phyloP scores from a whole-genome alignment of 495 filamentous ascomycete genomes.

The Trichoderma gamsii region DNA sequence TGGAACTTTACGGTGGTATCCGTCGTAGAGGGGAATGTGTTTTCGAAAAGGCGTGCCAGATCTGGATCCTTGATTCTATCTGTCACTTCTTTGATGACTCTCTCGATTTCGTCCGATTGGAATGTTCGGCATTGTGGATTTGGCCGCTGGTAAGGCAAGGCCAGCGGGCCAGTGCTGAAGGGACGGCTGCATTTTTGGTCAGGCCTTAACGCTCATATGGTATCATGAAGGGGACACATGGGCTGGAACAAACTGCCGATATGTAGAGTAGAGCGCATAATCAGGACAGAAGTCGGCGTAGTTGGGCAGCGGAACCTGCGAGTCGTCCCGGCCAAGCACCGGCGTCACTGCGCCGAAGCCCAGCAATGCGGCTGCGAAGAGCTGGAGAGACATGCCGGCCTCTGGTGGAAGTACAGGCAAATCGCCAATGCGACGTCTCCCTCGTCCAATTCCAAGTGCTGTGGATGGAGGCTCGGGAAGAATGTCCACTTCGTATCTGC shows the following conservation, averaged over 20 bases:
- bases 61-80: conserved; percentile 77
- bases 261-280: conserved; percentile 45
- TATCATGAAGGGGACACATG: not conserved
- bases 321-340: not conserved
- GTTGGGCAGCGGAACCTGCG: not conserved
- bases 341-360: conserved; percentile 4
- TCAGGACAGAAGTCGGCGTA: conserved; percentile 44
- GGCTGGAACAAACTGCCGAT: conserved; percentile 36
- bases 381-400: conserved; percentile 7
- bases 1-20: conserved; percentile 78
- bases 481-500: not conserved
- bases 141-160: conserved; percentile 86
- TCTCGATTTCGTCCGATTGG: conserved; percentile 73
- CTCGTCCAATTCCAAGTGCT: not conserved
- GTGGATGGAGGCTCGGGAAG: not conserved
- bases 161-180: conserved; percentile 69
- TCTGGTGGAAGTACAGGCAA: too few species aligned
- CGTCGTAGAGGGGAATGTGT: conserved; percentile 93
- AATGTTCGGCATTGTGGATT: conserved; percentile 79
- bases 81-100: conserved; percentile 77
- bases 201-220: conserved; percentile 18
- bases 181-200: conserved; percentile 49
- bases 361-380: not conserved
- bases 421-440: not conserved
- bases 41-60: conserved; percentile 88